Evolutionary conservation across 257 asterid species (phyloP).

Genomic region (Eucommia ulmoides): DNA sequence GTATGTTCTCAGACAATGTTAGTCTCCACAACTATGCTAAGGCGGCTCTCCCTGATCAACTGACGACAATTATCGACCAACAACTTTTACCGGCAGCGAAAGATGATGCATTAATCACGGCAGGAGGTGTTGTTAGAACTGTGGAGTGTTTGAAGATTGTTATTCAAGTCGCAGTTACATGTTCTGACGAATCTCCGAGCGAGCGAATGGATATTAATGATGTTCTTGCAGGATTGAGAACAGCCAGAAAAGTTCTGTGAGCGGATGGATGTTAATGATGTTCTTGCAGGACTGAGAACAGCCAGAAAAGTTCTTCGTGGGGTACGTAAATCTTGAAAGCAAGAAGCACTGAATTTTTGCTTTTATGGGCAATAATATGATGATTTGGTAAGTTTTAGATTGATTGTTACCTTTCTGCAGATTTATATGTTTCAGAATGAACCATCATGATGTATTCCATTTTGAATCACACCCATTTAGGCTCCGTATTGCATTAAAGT

Average conservation of each 20-base stretch:
- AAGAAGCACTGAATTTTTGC: too few species aligned
- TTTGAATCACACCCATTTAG: too few species aligned
- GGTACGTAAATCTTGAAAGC: too few species aligned
- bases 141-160: not conserved
- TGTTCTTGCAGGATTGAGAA: not conserved
- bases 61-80: not conserved
- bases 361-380: too few species aligned
- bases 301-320: not conserved
- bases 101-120: not conserved
- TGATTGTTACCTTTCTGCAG: too few species aligned
- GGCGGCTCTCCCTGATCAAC: not conserved
- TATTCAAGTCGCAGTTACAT: not conserved
- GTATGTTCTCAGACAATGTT: not conserved
- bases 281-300: not conserved
- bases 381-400: too few species aligned
- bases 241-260: not conserved
- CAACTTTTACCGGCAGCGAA: not conserved
- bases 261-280: not conserved
- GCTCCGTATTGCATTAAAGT: too few species aligned
- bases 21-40: not conserved
- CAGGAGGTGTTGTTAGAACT: not conserved
- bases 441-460: too few species aligned
- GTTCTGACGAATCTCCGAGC: not conserved
- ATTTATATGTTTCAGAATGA: too few species aligned
- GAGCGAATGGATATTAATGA: not conserved